Conservation (phyloP, 2,329 filamentous ascomycete species). For the Beauveria scarabaeidicola region DNA sequence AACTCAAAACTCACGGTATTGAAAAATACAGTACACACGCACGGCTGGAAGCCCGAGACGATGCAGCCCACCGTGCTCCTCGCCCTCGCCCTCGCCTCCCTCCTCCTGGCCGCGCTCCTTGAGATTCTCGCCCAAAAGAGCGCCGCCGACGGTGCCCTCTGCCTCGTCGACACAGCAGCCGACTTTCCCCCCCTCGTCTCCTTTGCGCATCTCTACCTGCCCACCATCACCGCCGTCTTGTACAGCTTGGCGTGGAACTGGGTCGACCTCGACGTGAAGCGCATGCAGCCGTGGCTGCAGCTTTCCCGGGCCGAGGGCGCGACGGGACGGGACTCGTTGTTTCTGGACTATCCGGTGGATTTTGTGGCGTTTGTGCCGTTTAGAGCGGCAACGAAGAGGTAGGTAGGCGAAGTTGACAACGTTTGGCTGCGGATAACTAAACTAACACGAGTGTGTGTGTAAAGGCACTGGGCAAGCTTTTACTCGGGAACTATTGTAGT, state of each 20-base stretch:
- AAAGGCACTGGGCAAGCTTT: constrained; percentile 46
- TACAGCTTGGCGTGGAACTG: constrained; percentile 51
- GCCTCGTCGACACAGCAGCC: constrained; percentile 16
- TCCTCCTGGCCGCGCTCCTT: constrained; percentile 33
- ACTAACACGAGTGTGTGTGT: background rate
- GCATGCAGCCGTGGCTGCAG: constrained; percentile 53
- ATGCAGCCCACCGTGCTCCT: constrained; percentile 25
- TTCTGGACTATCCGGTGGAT: constrained; percentile 43
- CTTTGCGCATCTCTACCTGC: constrained; percentile 41
- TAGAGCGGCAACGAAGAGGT: constrained; percentile 16
- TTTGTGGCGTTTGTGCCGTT: constrained; percentile 28
- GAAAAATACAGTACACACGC: background rate
- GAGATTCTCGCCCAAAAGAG: constrained; percentile 36
- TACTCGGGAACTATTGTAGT: constrained; percentile 38
- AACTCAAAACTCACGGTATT: background rate
- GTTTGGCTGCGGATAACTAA: no score
- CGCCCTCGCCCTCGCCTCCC: constrained; percentile 26
- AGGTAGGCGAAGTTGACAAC: no score
- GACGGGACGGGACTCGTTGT: constrained; percentile 33
- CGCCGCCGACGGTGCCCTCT: constrained; percentile 31
- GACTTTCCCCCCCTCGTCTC: constrained; percentile 27
- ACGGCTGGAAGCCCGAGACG: constrained; percentile 1
- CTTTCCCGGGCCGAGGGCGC: constrained; percentile 40
- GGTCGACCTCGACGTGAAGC: constrained; percentile 50
- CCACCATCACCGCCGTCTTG: constrained; percentile 43